phyloP scores from a whole-genome alignment of 805 yeast species.

The Candida broadrunensis region DNA sequence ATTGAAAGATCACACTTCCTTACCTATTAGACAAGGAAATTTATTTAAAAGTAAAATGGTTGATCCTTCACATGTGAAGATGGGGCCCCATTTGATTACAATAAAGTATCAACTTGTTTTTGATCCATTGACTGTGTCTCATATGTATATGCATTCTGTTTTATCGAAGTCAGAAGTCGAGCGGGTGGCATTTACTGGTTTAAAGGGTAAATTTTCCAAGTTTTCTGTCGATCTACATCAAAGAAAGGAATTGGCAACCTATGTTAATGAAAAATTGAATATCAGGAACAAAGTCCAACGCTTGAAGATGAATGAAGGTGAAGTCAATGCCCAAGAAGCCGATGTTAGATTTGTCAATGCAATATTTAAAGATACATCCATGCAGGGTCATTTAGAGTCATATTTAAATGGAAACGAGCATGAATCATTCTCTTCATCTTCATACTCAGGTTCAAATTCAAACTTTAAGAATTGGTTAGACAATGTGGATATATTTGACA shows the following conservation, averaged over 20 bases:
- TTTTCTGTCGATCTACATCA: conserved; percentile 41
- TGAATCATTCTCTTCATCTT: conserved; percentile 2
- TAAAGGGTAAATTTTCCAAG: conserved; percentile 31
- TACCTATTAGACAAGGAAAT: conserved; percentile 35
- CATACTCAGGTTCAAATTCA: not conserved
- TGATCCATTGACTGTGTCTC: conserved; percentile 38
- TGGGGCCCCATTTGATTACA: conserved; percentile 39
- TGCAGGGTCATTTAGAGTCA: conserved; percentile 21
- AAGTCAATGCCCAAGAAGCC: conserved; percentile 63
- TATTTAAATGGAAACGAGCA: conserved; percentile 10
- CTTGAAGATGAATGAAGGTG: conserved; percentile 63
- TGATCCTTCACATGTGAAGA: conserved; percentile 26
- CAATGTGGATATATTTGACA: conserved; percentile 21
- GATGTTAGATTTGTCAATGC: conserved; percentile 70
- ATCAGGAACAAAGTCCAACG: conserved; percentile 40
- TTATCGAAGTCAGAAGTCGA: conserved; percentile 17
- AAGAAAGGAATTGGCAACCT: conserved; percentile 31
- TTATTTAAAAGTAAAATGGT: conserved; percentile 20
- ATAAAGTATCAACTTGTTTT: conserved; percentile 39
- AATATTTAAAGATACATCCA: conserved; percentile 53
- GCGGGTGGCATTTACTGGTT: conserved; percentile 34
- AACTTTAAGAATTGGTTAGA: conserved; percentile 19
- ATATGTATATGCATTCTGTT: conserved; percentile 29
- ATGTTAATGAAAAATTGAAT: conserved; percentile 35
- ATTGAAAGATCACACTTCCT: conserved; percentile 25